Evolutionary conservation across 805 yeast species (phyloP).

Genomic region (Wickerhamomyces chaumierensis): DNA sequence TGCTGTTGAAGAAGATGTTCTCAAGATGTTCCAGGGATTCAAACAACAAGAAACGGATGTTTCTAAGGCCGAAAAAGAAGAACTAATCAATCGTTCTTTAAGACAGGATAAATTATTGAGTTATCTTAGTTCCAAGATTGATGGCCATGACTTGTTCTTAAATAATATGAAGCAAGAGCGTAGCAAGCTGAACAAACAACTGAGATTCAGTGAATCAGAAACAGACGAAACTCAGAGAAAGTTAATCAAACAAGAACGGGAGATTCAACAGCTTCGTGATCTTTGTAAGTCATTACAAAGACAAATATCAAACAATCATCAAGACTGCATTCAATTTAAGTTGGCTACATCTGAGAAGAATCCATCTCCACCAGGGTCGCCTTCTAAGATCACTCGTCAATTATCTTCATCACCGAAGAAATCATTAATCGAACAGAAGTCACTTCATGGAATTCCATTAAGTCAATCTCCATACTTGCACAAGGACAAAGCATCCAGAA

Average conservation of each 20-base stretch:
- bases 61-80: not conserved
- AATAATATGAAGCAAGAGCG: not conserved
- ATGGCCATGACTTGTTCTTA: not conserved
- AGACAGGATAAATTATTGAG: not conserved
- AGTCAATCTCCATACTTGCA: too few relatives aligned
- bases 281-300: not conserved
- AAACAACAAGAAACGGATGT: not conserved
- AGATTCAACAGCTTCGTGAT: not conserved
- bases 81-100: not conserved
- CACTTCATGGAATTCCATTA: too few relatives aligned
- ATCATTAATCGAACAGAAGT: too few relatives aligned
- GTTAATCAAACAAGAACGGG: not conserved
- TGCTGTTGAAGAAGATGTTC: constrained; percentile 5
- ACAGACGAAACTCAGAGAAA: not conserved
- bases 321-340: constrained; percentile 1
- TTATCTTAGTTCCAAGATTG: not conserved
- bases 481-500: too few relatives aligned
- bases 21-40: not conserved
- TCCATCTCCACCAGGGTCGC: too few relatives aligned
- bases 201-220: not conserved
- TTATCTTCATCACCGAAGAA: too few relatives aligned
- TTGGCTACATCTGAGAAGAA: too few relatives aligned
- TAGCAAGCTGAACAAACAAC: not conserved
- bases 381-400: too few relatives aligned
- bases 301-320: not conserved